Conservation (phyloP, 2,329 filamentous ascomycete genomes). For the Alternaria gaisen region DNA sequence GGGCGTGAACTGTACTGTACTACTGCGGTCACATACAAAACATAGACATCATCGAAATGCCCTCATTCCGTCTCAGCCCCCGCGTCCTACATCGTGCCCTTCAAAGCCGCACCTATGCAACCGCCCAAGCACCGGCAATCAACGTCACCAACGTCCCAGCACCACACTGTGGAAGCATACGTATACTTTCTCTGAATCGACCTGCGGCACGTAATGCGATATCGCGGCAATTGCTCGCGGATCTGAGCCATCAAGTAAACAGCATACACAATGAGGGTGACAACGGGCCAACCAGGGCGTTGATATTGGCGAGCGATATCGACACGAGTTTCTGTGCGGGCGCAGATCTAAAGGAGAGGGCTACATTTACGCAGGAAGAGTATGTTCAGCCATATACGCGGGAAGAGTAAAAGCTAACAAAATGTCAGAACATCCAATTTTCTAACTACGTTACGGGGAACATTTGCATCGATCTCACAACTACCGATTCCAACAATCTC, state of each 20-base stretch:
- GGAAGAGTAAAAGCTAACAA: slow-evolving; percentile 18
- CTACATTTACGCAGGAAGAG: slow-evolving; percentile 79
- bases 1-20: neutral
- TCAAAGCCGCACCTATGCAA: slow-evolving; percentile 50
- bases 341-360: slow-evolving; percentile 90
- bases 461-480: slow-evolving; percentile 74
- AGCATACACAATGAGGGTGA: slow-evolving; percentile 70
- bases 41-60: slow-evolving; percentile 29
- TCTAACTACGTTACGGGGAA: slow-evolving; percentile 76
- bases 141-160: slow-evolving; percentile 79
- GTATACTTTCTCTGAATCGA: slow-evolving; percentile 86
- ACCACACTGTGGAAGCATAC: slow-evolving; percentile 82
- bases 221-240: slow-evolving; percentile 76
- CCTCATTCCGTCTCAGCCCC: slow-evolving; percentile 30
- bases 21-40: neutral
- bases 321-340: slow-evolving; percentile 92
- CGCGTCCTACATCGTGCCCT: slow-evolving; percentile 33
- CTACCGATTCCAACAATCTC: slow-evolving; percentile 91
- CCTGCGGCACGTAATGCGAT: slow-evolving; percentile 90
- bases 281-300: slow-evolving; percentile 72
- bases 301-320: slow-evolving; percentile 86
- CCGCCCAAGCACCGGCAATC: slow-evolving; percentile 64
- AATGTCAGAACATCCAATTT: slow-evolving; percentile 77
- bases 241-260: slow-evolving; percentile 76
- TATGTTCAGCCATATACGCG: slow-evolving; percentile 54